Conservation (phyloP, 2,329 filamentous ascomycete genomes). For the Pseudocercospora eumusae region DNA sequence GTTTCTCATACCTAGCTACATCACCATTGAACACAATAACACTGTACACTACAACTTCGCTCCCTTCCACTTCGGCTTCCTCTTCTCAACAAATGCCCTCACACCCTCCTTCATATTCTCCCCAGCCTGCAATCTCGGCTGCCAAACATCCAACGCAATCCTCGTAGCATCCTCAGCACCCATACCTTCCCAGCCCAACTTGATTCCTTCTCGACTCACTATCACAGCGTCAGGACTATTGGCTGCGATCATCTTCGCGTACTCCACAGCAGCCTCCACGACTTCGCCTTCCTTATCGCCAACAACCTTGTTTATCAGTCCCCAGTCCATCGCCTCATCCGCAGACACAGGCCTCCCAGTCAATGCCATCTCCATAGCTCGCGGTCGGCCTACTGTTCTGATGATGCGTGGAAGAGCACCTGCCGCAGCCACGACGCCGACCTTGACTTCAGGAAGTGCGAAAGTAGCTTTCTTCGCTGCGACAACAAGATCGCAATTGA, state of each 20-base stretch:
- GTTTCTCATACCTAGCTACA: too few relatives aligned
- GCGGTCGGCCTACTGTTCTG: constrained; percentile 65
- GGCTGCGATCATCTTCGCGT: constrained; percentile 62
- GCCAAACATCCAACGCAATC: constrained; percentile 60
- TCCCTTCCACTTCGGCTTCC: constrained; percentile 32
- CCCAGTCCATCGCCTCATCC: constrained; percentile 63
- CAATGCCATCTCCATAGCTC: constrained; percentile 71
- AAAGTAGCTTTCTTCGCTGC: constrained; percentile 63
- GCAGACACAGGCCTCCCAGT: constrained; percentile 57
- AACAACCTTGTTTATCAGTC: constrained; percentile 69
- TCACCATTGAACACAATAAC: not conserved
- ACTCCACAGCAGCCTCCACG: constrained; percentile 59
- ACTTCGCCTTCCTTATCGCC: constrained; percentile 43
- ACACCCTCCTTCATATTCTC: constrained; percentile 77
- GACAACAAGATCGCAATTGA: constrained; percentile 71
- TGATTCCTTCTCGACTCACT: constrained; percentile 69
- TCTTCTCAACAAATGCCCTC: constrained; percentile 70
- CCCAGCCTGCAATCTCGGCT: constrained; percentile 60
- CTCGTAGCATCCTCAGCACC: constrained; percentile 65
- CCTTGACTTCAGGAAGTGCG: constrained; percentile 69
- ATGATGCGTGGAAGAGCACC: constrained; percentile 69
- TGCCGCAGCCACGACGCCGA: constrained; percentile 70
- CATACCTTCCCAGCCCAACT: constrained; percentile 70
- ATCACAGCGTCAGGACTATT: constrained; percentile 73
- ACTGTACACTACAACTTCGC: constrained; percentile 24